phyloP scores from a whole-genome alignment of 2,329 filamentous ascomycete genomes.

The Penicillium sp. region DNA sequence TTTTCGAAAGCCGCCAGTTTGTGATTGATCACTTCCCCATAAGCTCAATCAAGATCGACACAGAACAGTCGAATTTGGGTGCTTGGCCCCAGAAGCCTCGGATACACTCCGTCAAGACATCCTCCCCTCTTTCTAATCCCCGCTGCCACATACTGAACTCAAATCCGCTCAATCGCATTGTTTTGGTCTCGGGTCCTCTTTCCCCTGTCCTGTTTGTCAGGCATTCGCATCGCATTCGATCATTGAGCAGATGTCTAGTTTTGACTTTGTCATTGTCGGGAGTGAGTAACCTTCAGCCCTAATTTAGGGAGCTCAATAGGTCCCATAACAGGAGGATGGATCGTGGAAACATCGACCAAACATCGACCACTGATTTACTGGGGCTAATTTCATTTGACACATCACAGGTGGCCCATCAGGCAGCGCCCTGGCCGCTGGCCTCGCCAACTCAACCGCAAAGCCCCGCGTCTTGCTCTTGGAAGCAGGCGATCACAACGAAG shows the following conservation, averaged over 20 bases:
- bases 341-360: no score
- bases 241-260: background rate
- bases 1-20: background rate
- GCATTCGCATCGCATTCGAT: background rate
- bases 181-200: background rate
- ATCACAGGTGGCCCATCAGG: conserved; percentile 55
- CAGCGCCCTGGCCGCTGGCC: conserved; percentile 54
- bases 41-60: background rate
- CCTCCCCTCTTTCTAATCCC: background rate
- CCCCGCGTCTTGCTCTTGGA: conserved; percentile 62
- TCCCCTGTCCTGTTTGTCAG: background rate
- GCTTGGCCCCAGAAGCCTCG: background rate
- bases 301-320: no score
- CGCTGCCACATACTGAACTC: background rate
- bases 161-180: background rate
- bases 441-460: conserved; percentile 50
- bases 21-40: background rate
- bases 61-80: background rate
- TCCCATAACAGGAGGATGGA: no score
- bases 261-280: background rate
- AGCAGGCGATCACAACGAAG: conserved; percentile 55
- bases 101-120: background rate
- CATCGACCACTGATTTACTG: no score
- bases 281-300: background rate
- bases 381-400: background rate